Conservation (phyloP, 129 eudicot genomes). For the Logfia minima region DNA sequence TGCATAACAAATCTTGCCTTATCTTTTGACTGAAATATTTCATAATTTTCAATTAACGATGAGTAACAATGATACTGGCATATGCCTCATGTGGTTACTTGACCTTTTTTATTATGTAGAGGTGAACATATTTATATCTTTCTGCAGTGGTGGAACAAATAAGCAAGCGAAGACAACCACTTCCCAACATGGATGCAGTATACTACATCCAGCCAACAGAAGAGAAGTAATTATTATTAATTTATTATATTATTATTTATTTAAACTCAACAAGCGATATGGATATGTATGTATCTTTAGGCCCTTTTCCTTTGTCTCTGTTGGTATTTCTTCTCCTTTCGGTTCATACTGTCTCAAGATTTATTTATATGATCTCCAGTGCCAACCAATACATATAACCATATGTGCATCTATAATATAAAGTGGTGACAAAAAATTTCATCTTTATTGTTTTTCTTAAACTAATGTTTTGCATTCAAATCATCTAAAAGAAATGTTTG, state of each 20-base stretch:
- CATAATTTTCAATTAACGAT: slow-evolving; percentile 5
- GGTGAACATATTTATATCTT: slow-evolving; percentile 16
- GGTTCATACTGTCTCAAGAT: too few relatives aligned
- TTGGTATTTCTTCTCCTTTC: too few relatives aligned
- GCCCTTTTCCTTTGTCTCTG: too few relatives aligned
- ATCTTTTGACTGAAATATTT: slow-evolving; percentile 15
- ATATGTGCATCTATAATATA: too few relatives aligned
- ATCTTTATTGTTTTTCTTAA: not conserved
- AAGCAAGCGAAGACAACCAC: slow-evolving; percentile 82
- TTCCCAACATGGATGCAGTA: slow-evolving; percentile 90
- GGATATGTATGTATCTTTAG: not conserved
- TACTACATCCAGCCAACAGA: slow-evolving; percentile 90
- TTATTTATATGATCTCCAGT: too few relatives aligned
- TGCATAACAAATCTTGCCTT: not conserved
- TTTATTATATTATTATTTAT: not conserved
- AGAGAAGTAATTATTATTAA: slow-evolving; percentile 59
- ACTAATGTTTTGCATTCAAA: not conserved
- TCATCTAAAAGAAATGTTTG: not conserved
- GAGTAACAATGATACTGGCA: slow-evolving; percentile 12
- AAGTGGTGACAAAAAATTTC: not conserved
- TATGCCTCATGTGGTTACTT: slow-evolving; percentile 10
- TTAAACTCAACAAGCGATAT: slow-evolving; percentile 6
- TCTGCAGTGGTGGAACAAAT: slow-evolving; percentile 94
- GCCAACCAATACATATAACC: too few relatives aligned
- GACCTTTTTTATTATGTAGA: slow-evolving; percentile 3